These are phyloP conservation scores for Nannochloropsis oceanica DNA, from an alignment of 108 stramenopile species.

Conservation along the genomic window DNA sequence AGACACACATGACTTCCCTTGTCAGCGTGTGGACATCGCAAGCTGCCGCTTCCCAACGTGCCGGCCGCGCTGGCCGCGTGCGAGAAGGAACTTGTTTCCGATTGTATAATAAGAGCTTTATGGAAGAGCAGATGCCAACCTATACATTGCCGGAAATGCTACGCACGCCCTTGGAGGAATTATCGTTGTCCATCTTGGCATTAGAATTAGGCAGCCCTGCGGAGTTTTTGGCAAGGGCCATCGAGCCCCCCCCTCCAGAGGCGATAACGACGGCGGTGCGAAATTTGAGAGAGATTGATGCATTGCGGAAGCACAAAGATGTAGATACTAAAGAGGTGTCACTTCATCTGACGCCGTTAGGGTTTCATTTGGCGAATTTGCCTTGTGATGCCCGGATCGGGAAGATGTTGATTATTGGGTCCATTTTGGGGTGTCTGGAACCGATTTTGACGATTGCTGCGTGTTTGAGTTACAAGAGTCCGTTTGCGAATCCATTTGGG, in stretches of 20 bases:
- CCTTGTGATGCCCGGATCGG: conserved; percentile 71
- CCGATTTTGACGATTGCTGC: conserved; percentile 59
- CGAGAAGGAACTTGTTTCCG: conserved; percentile 69
- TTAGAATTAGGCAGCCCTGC: conserved; percentile 34
- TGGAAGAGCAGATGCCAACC: conserved; percentile 40
- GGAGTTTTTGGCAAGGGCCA: conserved; percentile 64
- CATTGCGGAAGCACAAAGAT: neutral
- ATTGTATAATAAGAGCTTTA: conserved; percentile 44
- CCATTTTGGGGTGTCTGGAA: conserved; percentile 54
- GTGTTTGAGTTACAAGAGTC: conserved; percentile 27
- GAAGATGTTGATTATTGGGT: conserved; percentile 56
- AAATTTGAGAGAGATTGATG: conserved; percentile 27
- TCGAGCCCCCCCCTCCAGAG: conserved; percentile 69
- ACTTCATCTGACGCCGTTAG: conserved; percentile 60
- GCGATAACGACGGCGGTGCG: conserved; percentile 16
- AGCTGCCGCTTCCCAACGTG: conserved; percentile 61
- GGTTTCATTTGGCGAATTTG: conserved; percentile 63
- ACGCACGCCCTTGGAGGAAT: conserved; percentile 73
- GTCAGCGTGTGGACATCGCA: conserved; percentile 30
- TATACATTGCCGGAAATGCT: conserved; percentile 62
- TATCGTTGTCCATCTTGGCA: conserved; percentile 51
- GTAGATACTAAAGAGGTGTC: neutral
- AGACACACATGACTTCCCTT: conserved; percentile 53
- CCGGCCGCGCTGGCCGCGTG: conserved; percentile 87
- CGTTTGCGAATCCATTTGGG: neutral